phyloP scores from a whole-genome alignment of 805 yeast genomes.

The Debaryomyces hansenii region DNA sequence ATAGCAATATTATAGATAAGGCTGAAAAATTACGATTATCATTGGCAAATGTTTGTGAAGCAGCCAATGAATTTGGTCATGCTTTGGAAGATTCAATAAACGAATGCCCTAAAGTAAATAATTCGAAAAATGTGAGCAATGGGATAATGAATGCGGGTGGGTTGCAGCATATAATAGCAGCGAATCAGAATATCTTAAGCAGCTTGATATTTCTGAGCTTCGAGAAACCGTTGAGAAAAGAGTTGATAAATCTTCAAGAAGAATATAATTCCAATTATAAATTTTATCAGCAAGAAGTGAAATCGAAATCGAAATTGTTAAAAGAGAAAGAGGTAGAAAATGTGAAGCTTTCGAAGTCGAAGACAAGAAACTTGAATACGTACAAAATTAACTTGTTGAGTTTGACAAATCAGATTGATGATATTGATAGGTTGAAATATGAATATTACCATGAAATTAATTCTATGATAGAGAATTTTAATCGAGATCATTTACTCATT shows the following conservation, averaged over 20 bases:
- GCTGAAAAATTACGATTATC: constrained; percentile 49
- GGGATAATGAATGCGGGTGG: constrained; percentile 76
- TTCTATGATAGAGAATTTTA: constrained; percentile 54
- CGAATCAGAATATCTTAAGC: constrained; percentile 72
- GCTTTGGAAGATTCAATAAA: constrained; percentile 54
- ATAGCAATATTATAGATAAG: constrained; percentile 46
- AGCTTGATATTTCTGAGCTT: constrained; percentile 55
- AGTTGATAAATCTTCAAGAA: constrained; percentile 44
- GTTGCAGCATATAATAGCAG: constrained; percentile 70
- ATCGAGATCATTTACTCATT: constrained; percentile 54
- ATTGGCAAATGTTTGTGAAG: constrained; percentile 47
- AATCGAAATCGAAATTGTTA: constrained; percentile 50
- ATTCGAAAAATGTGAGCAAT: constrained; percentile 41
- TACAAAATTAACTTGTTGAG: constrained; percentile 68
- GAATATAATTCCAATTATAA: constrained; percentile 50
- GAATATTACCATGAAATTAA: constrained; percentile 69
- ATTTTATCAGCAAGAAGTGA: constrained; percentile 54
- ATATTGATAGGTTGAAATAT: constrained; percentile 71
- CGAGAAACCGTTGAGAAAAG: constrained; percentile 50
- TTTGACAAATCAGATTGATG: constrained; percentile 74
- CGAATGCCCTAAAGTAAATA: constrained; percentile 26
- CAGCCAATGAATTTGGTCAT: constrained; percentile 70
- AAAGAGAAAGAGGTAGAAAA: constrained; percentile 63
- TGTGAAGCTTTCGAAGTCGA: constrained; percentile 55
- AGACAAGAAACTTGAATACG: constrained; percentile 62